phyloP scores from a whole-genome alignment of 495 filamentous ascomycete genomes.

The Durotheca rogersii region DNA sequence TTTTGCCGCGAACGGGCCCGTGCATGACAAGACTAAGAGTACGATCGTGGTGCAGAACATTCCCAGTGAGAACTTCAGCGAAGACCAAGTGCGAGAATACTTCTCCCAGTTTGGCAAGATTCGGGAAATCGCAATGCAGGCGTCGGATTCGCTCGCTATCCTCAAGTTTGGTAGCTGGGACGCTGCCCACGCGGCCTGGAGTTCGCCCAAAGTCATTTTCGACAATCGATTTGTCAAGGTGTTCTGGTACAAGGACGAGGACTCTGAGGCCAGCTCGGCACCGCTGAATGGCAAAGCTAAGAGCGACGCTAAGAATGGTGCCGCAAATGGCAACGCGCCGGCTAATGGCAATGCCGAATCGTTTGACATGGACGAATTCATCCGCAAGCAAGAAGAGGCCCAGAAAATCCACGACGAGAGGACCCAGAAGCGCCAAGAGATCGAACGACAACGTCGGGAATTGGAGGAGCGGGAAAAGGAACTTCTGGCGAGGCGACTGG shows the following conservation, averaged over 20 bases:
- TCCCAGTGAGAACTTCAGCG: slow-evolving; percentile 79
- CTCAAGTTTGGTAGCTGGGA: slow-evolving; percentile 76
- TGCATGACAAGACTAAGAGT: slow-evolving; percentile 69
- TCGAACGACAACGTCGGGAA: slow-evolving; percentile 68
- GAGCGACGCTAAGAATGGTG: slow-evolving; percentile 24
- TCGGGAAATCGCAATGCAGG: slow-evolving; percentile 68
- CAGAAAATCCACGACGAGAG: slow-evolving; percentile 81
- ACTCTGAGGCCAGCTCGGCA: slow-evolving; percentile 32
- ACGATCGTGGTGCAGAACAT: slow-evolving; percentile 92
- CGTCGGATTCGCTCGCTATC: slow-evolving; percentile 74
- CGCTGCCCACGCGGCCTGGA: slow-evolving; percentile 77
- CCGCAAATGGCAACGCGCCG: slow-evolving; percentile 8
- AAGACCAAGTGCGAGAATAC: slow-evolving; percentile 72
- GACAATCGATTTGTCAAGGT: slow-evolving; percentile 98
- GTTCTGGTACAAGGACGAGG: slow-evolving; percentile 81
- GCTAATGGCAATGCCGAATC: slow-evolving; percentile 40
- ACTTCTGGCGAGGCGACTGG: slow-evolving; percentile 68
- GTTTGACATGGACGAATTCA: slow-evolving; percentile 77
- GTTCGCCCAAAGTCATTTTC: slow-evolving; percentile 91
- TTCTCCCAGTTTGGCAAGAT: slow-evolving; percentile 86
- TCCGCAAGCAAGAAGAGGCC: slow-evolving; percentile 71
- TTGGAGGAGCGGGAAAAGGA: slow-evolving; percentile 77
- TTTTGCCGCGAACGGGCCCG: slow-evolving; percentile 75
- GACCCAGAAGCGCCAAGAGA: slow-evolving; percentile 67
- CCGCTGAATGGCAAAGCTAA: slow-evolving; percentile 25